Evolutionary conservation across 371 early-diverging fungal species (phyloP), one percentile per base, ranked within the genome.

Genomic region (Mucor irregularis): DNA sequence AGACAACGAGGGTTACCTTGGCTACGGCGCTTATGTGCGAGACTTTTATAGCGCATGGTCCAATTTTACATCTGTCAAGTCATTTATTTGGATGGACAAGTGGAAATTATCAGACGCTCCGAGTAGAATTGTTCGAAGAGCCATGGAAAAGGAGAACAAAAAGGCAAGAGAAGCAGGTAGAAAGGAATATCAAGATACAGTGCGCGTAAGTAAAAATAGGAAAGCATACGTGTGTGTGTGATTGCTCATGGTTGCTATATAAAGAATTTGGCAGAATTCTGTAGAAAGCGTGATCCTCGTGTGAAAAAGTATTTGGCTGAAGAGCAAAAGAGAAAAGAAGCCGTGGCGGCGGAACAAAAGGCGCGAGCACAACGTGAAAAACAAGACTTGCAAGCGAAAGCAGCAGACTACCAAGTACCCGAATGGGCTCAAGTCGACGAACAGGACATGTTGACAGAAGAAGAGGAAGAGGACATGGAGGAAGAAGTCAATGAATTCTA

Each of bases 91-190:
- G 96, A 80, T 78, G 51, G 99, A 98, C 68, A 88, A 93, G 61
- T 93, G 86, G 76, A 73, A 88, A 6, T 75, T 93, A 3, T 74
- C 88, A 0, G 93, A 95, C 48, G 86, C 93, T 49, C 90, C 89
- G 2, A 93, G 93, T 68, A 84, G 99, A 26, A 64, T 75, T 35
- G 74, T 90, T 5, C 85, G 92, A 9, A 73, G 97, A 42, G 71
- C 82, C 11, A 94, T 96, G 93, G 96, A 97, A 61, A 91, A 90
- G 60, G 93, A 96, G 51, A 97, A 97, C 73, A 84, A 85, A 64
- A 90, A 90, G 61, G 72, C 83, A n/a, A 72, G 97, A 29, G 92
- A 93, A n/a, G 62, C 71, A 4, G 95, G 86, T n/a, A 76, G 86
- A 37, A 80, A 82, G 24, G 94, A 93, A 58, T 98, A 89, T 67